Conservation (phyloP, 176 grass and related monocot genomes). For the Cocos nucifera region DNA sequence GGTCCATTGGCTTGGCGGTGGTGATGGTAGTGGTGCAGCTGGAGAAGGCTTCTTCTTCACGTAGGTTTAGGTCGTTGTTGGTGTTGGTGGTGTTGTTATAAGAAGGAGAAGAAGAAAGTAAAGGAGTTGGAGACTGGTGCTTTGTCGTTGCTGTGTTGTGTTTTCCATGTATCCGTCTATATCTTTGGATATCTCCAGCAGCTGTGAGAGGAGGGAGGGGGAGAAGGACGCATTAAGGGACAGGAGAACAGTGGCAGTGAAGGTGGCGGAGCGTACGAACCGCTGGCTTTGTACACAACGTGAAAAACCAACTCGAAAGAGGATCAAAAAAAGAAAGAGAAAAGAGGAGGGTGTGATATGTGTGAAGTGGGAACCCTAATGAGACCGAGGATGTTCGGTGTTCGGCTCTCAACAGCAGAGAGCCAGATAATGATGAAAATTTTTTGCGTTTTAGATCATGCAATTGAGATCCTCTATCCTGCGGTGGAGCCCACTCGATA, state of each 20-base stretch:
- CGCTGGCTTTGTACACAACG: no score
- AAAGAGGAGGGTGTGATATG: no score
- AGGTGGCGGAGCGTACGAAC: not conserved
- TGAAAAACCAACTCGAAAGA: no score
- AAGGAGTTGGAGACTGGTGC: no score
- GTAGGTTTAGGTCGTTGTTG: slow-evolving; percentile 2
- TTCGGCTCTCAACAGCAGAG: no score
- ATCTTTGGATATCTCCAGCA: not conserved
- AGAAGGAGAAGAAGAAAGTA: not conserved
- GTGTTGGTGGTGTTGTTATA: not conserved
- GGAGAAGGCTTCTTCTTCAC: slow-evolving; percentile 13
- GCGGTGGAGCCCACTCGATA: no score
- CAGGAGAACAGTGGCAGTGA: slow-evolving; percentile 12
- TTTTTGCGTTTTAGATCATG: no score
- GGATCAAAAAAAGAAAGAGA: no score
- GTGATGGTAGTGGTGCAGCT: not conserved
- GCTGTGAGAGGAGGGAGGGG: not conserved
- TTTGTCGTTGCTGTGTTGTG: not conserved
- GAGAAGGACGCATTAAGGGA: slow-evolving; percentile 22
- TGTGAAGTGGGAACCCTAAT: no score
- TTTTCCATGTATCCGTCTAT: slow-evolving; percentile 8
- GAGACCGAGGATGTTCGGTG: no score
- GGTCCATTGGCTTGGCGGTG: not conserved
- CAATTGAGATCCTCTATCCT: no score
- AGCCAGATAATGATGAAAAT: no score